Percentiles rank a stretch among this genome's conserved stretches.
These are phyloP conservation scores for Hypomyces perniciosus DNA, from an alignment of 2,329 filamentous ascomycete species.

Conservation along the genomic window DNA sequence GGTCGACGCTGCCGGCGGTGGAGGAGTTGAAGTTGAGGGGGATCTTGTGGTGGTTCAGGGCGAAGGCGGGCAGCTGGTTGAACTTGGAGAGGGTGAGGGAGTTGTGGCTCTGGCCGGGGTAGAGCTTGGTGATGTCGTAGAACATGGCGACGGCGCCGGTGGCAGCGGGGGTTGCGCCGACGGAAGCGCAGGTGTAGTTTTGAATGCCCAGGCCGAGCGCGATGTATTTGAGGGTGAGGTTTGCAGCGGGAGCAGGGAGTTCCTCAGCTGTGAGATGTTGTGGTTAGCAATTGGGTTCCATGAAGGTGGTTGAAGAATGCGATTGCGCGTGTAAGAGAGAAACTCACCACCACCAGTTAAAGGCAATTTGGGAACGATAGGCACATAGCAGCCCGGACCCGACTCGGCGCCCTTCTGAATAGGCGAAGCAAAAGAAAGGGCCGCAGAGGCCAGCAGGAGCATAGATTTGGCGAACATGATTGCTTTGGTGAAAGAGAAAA, in stretches of 20 bases:
- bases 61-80: conserved; percentile 32
- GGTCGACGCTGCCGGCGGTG: conserved; percentile 22
- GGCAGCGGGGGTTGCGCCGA: conserved; percentile 30
- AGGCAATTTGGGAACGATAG: conserved; percentile 27
- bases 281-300: conserved; percentile 16
- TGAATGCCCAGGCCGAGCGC: conserved; percentile 60
- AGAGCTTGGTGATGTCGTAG: conserved; percentile 51
- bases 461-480: conserved; percentile 31
- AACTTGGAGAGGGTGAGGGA: conserved; percentile 37
- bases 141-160: conserved; percentile 54
- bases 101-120: conserved; percentile 35
- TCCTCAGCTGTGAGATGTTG: conserved; percentile 28
- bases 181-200: conserved; percentile 58
- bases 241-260: conserved; percentile 36
- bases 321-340: no score
- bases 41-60: conserved; percentile 36
- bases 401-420: conserved; percentile 1
- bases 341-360: conserved; percentile 33
- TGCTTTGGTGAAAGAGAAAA: background rate
- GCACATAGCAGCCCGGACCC: conserved; percentile 1
- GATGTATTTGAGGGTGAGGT: conserved; percentile 45
- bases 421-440: conserved; percentile 26
- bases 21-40: conserved; percentile 42
- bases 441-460: conserved; percentile 29
- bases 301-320: background rate